Base-by-base conservation (phyloP, 2,329 filamentous ascomycete species). In the Chrysosporium keratinophilum region DNA sequence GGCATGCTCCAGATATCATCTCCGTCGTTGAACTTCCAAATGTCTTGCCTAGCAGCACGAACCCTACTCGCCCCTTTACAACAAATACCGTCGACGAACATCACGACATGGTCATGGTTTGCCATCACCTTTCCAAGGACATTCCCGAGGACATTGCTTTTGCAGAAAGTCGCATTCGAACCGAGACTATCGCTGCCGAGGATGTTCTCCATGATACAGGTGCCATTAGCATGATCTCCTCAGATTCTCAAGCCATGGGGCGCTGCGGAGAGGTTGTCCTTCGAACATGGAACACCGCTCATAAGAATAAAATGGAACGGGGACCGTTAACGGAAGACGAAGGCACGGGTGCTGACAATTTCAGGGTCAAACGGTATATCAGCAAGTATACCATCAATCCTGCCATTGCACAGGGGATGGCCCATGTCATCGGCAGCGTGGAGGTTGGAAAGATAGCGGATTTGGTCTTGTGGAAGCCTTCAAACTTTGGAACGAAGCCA, bases 51-150 rank as follows among this genome's bases (percentile, higher is more conserved):
- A 88, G 84, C 4, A 91, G 85, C 45, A 97, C 91, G 0, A 97
- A 95, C 67, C 91, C 91, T 0, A 97, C 91, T 1, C 78, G 90
- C 1, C 91, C 91, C 0, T 96, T 83, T 70, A 97, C 91, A 1
- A 77, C 78, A 60, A 96, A 97, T 74, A 97, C 91, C 0, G 79
- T 97, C 0, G 91, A 96, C 65, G 91, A 97, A 71, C 91, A 97
- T 71, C 80, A 96, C 12, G 91, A 97, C 73, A 97, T 97, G 91
- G 75, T 96, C 45, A 96, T 96, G 91, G 88, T 95, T 37, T 97
- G 91, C 75, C 91, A 97, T 69, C 91, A 97, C 65, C 76, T 97
- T 9, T 89, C 84, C 50, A 88, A 87, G 69, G 84, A 95, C 70
- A 96, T 96, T 56, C 88, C 90, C 55, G 91, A 97, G 72, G 91